Percentiles rank a stretch among this genome's conserved stretches.
phyloP scores from a whole-genome alignment of 345 rosid species.

The Murraya koenigii region DNA sequence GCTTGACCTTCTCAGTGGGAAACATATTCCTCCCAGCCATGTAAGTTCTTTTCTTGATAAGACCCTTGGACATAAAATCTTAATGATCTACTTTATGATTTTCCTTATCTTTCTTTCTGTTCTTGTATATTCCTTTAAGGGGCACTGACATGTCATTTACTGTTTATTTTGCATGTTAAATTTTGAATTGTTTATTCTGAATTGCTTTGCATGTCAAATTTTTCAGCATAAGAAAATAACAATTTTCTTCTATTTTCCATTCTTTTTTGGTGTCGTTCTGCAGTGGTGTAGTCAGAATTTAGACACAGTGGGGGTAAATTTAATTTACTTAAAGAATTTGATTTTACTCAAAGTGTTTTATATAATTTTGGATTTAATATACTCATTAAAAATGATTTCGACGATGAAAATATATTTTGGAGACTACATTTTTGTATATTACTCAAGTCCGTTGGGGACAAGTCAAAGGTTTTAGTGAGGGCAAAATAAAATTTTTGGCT shows the following conservation, averaged over 20 bases:
- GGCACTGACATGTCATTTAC: neutral
- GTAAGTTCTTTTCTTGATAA: constrained; percentile 43
- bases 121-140: neutral
- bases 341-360: too few species aligned
- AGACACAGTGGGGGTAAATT: too few species aligned
- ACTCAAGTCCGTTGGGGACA: too few species aligned
- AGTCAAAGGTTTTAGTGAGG: too few species aligned
- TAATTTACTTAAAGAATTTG: too few species aligned
- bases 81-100: neutral
- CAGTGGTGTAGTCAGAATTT: too few species aligned
- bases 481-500: too few species aligned
- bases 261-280: too few species aligned
- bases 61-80: neutral
- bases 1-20: constrained; percentile 92
- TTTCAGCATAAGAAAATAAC: neutral
- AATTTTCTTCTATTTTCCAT: neutral
- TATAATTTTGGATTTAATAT: too few species aligned
- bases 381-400: too few species aligned
- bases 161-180: neutral
- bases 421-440: too few species aligned
- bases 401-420: too few species aligned
- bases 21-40: constrained; percentile 96
- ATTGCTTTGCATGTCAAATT: neutral
- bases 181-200: neutral
- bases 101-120: neutral